A percentile compares a stretch with the other conserved stretches of the same genome.
Conservation (phyloP, 257 asterid species). For the Penstemon newberryi region DNA sequence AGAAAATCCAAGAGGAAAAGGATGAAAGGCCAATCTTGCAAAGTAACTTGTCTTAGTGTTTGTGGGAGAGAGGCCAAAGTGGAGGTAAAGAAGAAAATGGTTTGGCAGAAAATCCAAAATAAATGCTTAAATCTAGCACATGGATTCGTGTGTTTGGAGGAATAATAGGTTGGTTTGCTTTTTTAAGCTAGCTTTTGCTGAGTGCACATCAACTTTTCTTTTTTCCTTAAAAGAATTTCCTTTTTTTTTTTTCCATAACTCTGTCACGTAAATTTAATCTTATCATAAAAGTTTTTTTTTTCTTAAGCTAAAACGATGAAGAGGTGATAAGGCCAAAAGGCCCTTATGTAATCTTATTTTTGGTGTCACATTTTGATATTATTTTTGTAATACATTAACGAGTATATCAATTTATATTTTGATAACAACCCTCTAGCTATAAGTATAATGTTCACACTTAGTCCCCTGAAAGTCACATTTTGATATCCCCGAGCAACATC, state of each 20-base stretch:
- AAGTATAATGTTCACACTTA: too few species aligned
- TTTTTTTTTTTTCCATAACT: neutral
- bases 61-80: constrained; percentile 39
- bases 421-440: too few species aligned
- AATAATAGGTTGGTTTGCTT: constrained; percentile 48
- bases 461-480: too few species aligned
- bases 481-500: too few species aligned
- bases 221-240: neutral
- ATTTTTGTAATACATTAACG: too few species aligned
- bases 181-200: constrained; percentile 41
- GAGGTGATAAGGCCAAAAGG: too few species aligned
- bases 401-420: too few species aligned
- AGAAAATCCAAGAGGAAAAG: constrained; percentile 61
- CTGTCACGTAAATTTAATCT: too few species aligned
- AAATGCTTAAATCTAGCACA: constrained; percentile 49
- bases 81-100: constrained; percentile 51
- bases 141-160: constrained; percentile 75
- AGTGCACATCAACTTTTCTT: constrained; percentile 41
- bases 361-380: too few species aligned
- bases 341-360: too few species aligned
- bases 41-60: constrained; percentile 19
- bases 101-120: constrained; percentile 43
- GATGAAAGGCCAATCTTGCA: constrained; percentile 46
- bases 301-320: too few species aligned
- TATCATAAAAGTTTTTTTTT: too few species aligned